Evolutionary conservation across 257 asterid genomes (phyloP).

Genomic region (Penstemon barbatus): DNA sequence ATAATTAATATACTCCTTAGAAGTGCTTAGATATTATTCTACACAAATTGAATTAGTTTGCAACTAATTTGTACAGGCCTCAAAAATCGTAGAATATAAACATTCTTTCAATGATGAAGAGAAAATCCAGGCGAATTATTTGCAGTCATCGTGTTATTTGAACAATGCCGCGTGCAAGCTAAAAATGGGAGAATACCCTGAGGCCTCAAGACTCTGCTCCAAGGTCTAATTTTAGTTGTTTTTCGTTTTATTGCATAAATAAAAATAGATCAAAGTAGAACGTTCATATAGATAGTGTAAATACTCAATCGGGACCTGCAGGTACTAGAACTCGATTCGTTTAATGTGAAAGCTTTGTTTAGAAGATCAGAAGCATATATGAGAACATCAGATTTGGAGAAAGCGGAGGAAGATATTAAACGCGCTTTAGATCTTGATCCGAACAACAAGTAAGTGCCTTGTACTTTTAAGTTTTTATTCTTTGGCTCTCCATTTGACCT

Average conservation of each 20-base stretch:
- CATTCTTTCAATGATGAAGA: conserved; percentile 49
- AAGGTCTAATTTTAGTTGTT: conserved; percentile 30
- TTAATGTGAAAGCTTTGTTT: conserved; percentile 53
- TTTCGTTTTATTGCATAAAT: not conserved
- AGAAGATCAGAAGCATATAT: conserved; percentile 59
- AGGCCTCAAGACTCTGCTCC: conserved; percentile 51
- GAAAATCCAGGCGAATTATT: conserved; percentile 34
- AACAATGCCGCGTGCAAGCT: conserved; percentile 67
- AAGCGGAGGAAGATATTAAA: conserved; percentile 52
- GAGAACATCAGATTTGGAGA: conserved; percentile 46
- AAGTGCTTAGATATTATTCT: not conserved
- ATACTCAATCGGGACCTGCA: conserved; percentile 8
- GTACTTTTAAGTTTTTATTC: too few relatives aligned
- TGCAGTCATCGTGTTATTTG: conserved; percentile 43
- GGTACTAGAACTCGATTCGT: conserved; percentile 52
- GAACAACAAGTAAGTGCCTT: conserved; percentile 30
- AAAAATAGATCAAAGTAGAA: not conserved
- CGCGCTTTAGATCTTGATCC: conserved; percentile 51
- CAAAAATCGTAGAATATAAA: conserved; percentile 43
- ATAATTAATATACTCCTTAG: not conserved
- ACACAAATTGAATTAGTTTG: conserved; percentile 15
- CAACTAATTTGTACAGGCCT: conserved; percentile 42
- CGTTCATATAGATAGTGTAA: not conserved
- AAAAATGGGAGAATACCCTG: conserved; percentile 45
- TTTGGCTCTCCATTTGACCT: not conserved